phyloP scores from a whole-genome alignment of 495 filamentous ascomycete genomes.

The Xylaria castorea region DNA sequence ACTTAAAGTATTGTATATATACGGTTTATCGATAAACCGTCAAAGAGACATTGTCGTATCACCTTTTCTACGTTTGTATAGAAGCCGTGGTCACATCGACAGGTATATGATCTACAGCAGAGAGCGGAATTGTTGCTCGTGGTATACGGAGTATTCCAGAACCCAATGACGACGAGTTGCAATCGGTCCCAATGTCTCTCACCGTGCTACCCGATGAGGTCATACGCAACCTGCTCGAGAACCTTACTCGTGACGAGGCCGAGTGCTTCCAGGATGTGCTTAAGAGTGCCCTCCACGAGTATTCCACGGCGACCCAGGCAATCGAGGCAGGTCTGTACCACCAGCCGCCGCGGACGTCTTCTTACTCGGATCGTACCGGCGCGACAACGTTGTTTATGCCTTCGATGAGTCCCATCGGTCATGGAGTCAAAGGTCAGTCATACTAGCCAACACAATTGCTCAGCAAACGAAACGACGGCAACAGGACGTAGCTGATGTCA shows the following conservation, averaged over 20 bases:
- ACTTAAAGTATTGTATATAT: neutral
- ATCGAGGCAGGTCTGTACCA: slow-evolving; percentile 56
- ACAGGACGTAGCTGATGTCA: slow-evolving; percentile 8
- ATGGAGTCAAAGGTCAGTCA: slow-evolving; percentile 57
- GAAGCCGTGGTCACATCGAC: neutral
- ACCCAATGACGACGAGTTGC: slow-evolving; percentile 2
- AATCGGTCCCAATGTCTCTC: slow-evolving; percentile 65
- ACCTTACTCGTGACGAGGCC: slow-evolving; percentile 73
- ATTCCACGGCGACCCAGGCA: slow-evolving; percentile 72
- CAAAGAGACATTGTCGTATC: neutral
- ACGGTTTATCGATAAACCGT: neutral
- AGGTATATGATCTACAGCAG: neutral
- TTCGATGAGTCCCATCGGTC: slow-evolving; percentile 58
- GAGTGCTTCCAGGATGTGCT: slow-evolving; percentile 69
- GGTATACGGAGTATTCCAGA: too few species aligned
- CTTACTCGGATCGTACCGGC: slow-evolving; percentile 68
- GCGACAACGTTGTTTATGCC: slow-evolving; percentile 94
- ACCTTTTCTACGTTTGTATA: neutral
- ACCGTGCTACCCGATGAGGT: slow-evolving; percentile 76
- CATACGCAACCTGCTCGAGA: slow-evolving; percentile 72
- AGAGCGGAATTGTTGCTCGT: neutral
- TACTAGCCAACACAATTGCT: neutral
- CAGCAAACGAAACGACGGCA: neutral
- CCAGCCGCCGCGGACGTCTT: slow-evolving; percentile 78
- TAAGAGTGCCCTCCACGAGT: slow-evolving; percentile 78